These are phyloP conservation scores for Erysimum pusillum DNA, from an alignment of 441 rosid genomes.

Conservation along the genomic window DNA sequence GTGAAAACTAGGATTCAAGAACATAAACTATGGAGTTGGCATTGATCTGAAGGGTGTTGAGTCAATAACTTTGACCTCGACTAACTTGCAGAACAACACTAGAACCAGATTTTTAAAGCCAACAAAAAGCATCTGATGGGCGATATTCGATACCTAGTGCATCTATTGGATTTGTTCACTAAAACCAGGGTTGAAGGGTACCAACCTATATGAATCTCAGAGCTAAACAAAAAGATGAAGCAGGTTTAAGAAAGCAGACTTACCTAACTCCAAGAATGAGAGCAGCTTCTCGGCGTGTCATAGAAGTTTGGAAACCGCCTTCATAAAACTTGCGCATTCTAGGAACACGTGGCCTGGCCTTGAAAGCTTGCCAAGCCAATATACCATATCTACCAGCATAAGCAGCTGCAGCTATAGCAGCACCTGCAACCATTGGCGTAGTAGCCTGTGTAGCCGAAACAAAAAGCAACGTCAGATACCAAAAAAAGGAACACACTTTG, in stretches of 20 bases:
- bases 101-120: neutral
- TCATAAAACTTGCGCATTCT: constrained; percentile 66
- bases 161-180: neutral
- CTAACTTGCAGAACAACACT: neutral
- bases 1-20: neutral
- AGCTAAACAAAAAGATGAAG: neutral
- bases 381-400: constrained; percentile 67
- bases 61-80: neutral
- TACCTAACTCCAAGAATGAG: constrained; percentile 75
- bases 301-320: constrained; percentile 66
- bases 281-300: constrained; percentile 78
- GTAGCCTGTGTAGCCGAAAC: constrained; percentile 38
- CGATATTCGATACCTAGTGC: neutral
- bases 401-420: constrained; percentile 57
- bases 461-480: constrained; percentile 6
- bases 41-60: neutral
- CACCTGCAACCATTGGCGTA: constrained; percentile 48
- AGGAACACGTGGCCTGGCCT: constrained; percentile 63
- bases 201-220: neutral
- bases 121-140: neutral
- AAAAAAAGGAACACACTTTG: neutral
- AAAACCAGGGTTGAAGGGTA: neutral
- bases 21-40: neutral
- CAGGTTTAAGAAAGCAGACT: neutral
- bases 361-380: constrained; percentile 76